Base-by-base conservation (phyloP, 495 filamentous ascomycete species). In the Penicillium simplicissimum region DNA sequence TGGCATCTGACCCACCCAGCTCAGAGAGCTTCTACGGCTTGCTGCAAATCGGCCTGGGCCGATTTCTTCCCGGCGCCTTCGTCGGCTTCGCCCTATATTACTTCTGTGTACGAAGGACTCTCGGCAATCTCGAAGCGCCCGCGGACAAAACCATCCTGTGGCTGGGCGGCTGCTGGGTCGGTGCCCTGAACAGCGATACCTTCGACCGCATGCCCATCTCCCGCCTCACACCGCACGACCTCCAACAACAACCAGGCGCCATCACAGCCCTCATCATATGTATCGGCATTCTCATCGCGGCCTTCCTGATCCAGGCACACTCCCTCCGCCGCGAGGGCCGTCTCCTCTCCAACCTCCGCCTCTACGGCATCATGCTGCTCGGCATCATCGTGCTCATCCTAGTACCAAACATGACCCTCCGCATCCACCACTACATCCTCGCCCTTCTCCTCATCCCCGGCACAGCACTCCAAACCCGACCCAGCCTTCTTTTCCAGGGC, bases 101-200 rank as follows among this genome's bases (percentile, higher is more conserved):
- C 63, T 87, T 87, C 67, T 80, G 73, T 52, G 74, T 84, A 8
- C 69, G 72, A 3, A 70, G 77, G 55, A 82, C 79, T 1, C 75
- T 92, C 2, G 66, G 59, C 1, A 76, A 84, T 25, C 79, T 90
- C 6, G 83, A 79, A 1, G 87, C 90, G 5, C 87, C 88, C 63
- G 72, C 87, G 62, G 90, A 93, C 63, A 91, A 89, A 71, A 88
- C 90, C 0, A 63, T 92, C 25, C 75, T 92, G 28, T 93, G 89
- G 89, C 79, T 93, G 8, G 87, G 87, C 0, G 82, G 80, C 19
- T 88, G 85, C 73, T 94, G 91, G 91, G 79, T 93, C 56, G 90
- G 89, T 31, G 88, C 90, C 9, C 74, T 94, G 35, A 87, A 85
- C 40, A 92, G 90, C 58, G 84, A 90, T 64, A 92, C 91, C 7